Base-by-base conservation (phyloP, 306 rosid genomes). In the Fagus sylvatica region DNA sequence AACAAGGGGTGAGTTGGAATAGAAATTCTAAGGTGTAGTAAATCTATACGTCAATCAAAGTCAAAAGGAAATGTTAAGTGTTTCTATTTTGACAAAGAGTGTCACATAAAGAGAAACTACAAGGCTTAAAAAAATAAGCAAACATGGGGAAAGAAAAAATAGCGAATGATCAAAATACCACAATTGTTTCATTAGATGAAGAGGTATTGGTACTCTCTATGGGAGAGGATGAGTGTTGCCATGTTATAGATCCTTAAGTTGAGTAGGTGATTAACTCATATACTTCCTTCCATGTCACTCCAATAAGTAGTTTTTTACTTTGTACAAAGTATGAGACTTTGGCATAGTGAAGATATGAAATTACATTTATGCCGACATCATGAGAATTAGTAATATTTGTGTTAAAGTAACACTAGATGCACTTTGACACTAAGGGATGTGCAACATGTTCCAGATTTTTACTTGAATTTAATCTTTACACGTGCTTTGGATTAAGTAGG, bases 311-410 rank as follows among this genome's bases (percentile, higher is more conserved):
- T 61, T 62, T 48, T 79, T 72, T 30, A 79, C 73, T 12, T 49
- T 65, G 6, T 79, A 79, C 5, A 48, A 3, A 11, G 2, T 0
- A 5, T 15, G 19, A 16, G 22, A 72, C 2, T 79, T 60, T 10
- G 77, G 65, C 4, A 48, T 11, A 22, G 36, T 79, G 1, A 80
- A 33, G 34, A 66, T 74, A 17, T 70, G 64, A 67, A 72, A 79
- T 28, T 55, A 46, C 22, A 53, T 53, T 11, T 0, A 53, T n/a
- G 65, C 70, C 37, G 41, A 73, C 15, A 43, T 74, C 34, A 2
- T 73, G 69, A 53, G 69, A 53, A 74, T 69, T 4, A 1, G 48
- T 3, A 36, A 79, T 61, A 53, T 62, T 55, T 74, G 4, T 60
- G 0, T 60, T 30, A 11, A 11, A 60, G 4, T 7, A 33, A 60